These are phyloP conservation scores for Moniliella sp. DNA, from an alignment of 1,284 basidiomycete species.

Conservation along the genomic window DNA sequence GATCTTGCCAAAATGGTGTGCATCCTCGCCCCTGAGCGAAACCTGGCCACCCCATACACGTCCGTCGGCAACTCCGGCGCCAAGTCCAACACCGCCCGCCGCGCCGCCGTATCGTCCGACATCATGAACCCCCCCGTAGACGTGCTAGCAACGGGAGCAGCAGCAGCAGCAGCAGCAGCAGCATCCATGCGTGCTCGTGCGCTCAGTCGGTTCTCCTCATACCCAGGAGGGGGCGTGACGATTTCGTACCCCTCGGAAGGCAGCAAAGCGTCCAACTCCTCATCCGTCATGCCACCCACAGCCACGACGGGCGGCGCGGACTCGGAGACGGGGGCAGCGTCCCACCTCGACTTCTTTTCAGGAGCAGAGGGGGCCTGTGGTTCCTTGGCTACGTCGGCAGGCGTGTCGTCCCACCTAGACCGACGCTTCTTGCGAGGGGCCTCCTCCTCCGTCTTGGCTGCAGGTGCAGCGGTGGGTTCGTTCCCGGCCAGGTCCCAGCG, in stretches of 20 bases:
- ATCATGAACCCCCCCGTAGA: slow-evolving; percentile 66
- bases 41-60: slow-evolving; percentile 93
- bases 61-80: slow-evolving; percentile 90
- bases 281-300: slow-evolving; percentile 77
- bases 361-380: slow-evolving; percentile 13
- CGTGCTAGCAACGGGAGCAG: slow-evolving; percentile 40
- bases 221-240: slow-evolving; percentile 78
- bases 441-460: neutral
- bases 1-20: slow-evolving; percentile 91
- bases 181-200: slow-evolving; percentile 54
- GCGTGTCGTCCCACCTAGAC: slow-evolving; percentile 75
- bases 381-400: slow-evolving; percentile 44
- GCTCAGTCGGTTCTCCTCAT: slow-evolving; percentile 57
- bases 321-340: slow-evolving; percentile 48
- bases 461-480: neutral
- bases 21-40: slow-evolving; percentile 95
- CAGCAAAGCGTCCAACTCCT: slow-evolving; percentile 76
- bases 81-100: slow-evolving; percentile 57
- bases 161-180: too few relatives aligned
- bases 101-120: slow-evolving; percentile 73
- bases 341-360: slow-evolving; percentile 64
- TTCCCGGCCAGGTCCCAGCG: slow-evolving; percentile 56
- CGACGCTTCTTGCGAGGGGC: slow-evolving; percentile 58
- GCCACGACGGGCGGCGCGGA: too few relatives aligned
- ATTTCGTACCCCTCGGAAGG: slow-evolving; percentile 71